phyloP scores from a whole-genome alignment of 495 filamentous ascomycete species.

The Cercophora sp. region DNA sequence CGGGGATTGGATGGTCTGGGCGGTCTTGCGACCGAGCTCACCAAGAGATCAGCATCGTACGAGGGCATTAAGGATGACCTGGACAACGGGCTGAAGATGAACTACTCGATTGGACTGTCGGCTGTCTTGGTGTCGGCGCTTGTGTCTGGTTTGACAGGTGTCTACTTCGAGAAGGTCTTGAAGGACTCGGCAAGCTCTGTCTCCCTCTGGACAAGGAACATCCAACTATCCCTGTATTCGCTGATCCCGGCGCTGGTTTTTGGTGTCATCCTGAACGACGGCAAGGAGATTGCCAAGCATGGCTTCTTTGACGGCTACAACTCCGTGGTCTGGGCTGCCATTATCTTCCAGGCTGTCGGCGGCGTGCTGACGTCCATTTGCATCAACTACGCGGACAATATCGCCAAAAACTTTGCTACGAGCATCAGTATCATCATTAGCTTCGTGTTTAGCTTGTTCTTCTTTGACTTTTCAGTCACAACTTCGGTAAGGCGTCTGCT shows the following conservation, averaged over 20 bases:
- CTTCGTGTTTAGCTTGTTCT: slow-evolving; percentile 74
- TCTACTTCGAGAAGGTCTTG: slow-evolving; percentile 93
- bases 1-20: slow-evolving; percentile 40
- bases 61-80: slow-evolving; percentile 87
- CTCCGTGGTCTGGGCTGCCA: slow-evolving; percentile 80
- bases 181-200: slow-evolving; percentile 68
- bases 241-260: slow-evolving; percentile 81
- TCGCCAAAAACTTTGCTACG: slow-evolving; percentile 87
- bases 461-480: slow-evolving; percentile 76
- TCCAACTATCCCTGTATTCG: slow-evolving; percentile 89
- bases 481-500: slow-evolving; percentile 63
- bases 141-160: slow-evolving; percentile 77
- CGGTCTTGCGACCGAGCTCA: slow-evolving; percentile 46
- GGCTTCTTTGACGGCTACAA: slow-evolving; percentile 96
- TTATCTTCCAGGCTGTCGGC: slow-evolving; percentile 75
- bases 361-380: slow-evolving; percentile 80
- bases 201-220: slow-evolving; percentile 88
- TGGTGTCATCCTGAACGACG: slow-evolving; percentile 82
- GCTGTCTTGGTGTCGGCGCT: slow-evolving; percentile 72
- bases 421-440: slow-evolving; percentile 85
- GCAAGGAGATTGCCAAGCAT: slow-evolving; percentile 71
- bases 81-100: slow-evolving; percentile 61
- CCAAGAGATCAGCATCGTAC: slow-evolving; percentile 86
- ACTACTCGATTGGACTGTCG: slow-evolving; percentile 69
- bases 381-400: slow-evolving; percentile 83